Conservation (phyloP, 2,329 filamentous ascomycete genomes). For the Ploettnerulaceae sp. region DNA sequence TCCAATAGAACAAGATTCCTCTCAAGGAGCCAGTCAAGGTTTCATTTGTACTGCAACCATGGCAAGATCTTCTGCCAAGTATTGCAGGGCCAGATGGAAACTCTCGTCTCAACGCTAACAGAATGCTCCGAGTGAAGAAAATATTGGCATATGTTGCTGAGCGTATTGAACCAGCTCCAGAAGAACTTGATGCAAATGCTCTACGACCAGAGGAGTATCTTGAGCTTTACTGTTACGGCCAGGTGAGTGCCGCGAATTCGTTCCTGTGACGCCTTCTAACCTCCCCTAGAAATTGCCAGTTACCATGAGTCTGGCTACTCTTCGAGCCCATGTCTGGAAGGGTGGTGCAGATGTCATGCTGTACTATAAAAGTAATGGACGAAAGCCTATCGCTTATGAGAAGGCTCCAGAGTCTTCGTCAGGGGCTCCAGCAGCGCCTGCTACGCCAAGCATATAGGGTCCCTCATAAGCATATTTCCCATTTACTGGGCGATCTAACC, state of each 20-base stretch:
- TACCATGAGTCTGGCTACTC: constrained; percentile 88
- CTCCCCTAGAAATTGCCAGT: constrained; percentile 51
- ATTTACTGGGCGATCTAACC: constrained; percentile 2
- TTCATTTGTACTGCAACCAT: constrained; percentile 86
- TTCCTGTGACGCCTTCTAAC: constrained; percentile 14
- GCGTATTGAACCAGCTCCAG: constrained; percentile 69
- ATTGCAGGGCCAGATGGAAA: constrained; percentile 73
- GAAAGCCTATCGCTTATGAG: constrained; percentile 33
- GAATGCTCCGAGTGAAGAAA: constrained; percentile 94
- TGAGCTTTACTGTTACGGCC: constrained; percentile 90
- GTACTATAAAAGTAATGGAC: constrained; percentile 89
- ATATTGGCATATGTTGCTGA: constrained; percentile 90
- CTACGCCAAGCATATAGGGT: constrained; percentile 10
- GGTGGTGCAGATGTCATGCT: constrained; percentile 89
- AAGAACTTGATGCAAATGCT: constrained; percentile 52
- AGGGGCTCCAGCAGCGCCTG: constrained; percentile 5
- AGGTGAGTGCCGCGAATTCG: constrained; percentile 49
- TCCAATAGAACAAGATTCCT: constrained; percentile 67
- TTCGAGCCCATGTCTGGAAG: constrained; percentile 90
- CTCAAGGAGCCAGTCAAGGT: constrained; percentile 92
- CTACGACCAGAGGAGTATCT: constrained; percentile 87
- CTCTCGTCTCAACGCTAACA: constrained; percentile 89
- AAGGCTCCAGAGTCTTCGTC: constrained; percentile 11
- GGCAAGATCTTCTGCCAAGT: constrained; percentile 66
- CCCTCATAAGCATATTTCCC: not conserved